Percentiles rank a stretch among this genome's conserved stretches.
Conservation (phyloP, 768 basidiomycete genomes). For the Trametes cinnabarina region DNA sequence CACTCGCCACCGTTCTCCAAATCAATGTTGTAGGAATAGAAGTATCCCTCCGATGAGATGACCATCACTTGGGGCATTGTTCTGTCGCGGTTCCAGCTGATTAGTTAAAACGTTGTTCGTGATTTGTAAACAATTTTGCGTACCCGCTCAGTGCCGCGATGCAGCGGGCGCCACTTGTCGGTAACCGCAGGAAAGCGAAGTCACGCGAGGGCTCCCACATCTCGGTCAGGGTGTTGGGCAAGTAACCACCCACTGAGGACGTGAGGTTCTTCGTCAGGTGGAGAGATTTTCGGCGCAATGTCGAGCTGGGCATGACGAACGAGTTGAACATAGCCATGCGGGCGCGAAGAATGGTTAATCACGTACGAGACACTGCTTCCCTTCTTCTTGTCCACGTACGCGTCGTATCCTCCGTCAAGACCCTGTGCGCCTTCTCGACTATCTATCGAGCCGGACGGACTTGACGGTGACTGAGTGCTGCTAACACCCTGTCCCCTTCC, state of each 20-base stretch:
- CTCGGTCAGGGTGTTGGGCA: constrained; percentile 87
- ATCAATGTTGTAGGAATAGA: constrained; percentile 95
- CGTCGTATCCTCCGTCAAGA: constrained; percentile 80
- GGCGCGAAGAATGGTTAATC: background rate
- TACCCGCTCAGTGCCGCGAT: constrained; percentile 89
- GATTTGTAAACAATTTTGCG: too few species aligned
- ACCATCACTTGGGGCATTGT: constrained; percentile 98
- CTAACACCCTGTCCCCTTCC: constrained; percentile 24
- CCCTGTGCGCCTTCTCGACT: constrained; percentile 57
- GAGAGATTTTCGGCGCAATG: constrained; percentile 65
- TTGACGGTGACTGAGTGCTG: constrained; percentile 39
- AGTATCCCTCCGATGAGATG: constrained; percentile 90
- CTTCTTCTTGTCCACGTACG: constrained; percentile 77
- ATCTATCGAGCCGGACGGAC: constrained; percentile 66
- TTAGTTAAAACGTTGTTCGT: too few species aligned
- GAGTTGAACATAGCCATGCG: background rate
- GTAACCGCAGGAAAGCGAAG: constrained; percentile 87
- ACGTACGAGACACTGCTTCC: constrained; percentile 56
- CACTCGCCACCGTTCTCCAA: constrained; percentile 96
- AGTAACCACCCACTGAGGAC: constrained; percentile 77
- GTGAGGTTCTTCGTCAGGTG: constrained; percentile 74
- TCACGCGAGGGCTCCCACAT: constrained; percentile 97
- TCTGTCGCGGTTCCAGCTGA: too few species aligned
- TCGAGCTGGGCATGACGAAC: constrained; percentile 32
- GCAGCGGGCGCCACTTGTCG: constrained; percentile 73